Evolutionary conservation across 1,284 basidiomycete species (phyloP).

Genomic region (Ganoderma multipileum): DNA sequence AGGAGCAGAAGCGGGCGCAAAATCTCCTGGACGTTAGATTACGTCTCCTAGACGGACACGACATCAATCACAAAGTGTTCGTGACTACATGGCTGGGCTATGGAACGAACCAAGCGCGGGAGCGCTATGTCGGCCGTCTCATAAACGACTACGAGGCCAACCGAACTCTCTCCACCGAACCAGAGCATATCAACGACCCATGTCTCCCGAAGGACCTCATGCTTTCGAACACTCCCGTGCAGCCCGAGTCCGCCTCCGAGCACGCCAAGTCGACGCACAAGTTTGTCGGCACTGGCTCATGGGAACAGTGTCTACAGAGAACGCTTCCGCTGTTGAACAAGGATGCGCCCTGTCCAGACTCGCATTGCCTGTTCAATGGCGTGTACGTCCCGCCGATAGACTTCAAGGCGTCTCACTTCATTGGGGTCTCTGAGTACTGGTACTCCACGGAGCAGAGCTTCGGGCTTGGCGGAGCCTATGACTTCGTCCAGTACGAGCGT

Average conservation of each 20-base stretch:
- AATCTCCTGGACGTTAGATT: conserved; percentile 85
- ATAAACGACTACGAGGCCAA: conserved; percentile 61
- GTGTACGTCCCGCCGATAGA: conserved; percentile 92
- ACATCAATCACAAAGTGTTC: conserved; percentile 92
- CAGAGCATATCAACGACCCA: conserved; percentile 73
- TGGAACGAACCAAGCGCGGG: conserved; percentile 95
- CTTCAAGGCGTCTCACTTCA: conserved; percentile 91
- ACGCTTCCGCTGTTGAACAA: conserved; percentile 89
- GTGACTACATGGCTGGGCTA: conserved; percentile 99
- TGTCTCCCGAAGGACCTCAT: conserved; percentile 86
- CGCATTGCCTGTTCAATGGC: conserved; percentile 97
- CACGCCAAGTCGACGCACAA: conserved; percentile 60
- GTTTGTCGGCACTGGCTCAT: conserved; percentile 91
- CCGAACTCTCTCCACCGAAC: conserved; percentile 35
- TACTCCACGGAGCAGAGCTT: conserved; percentile 98
- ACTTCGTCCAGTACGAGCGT: conserved; percentile 95
- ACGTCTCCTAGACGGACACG: conserved; percentile 84
- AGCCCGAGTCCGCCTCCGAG: conserved; percentile 46
- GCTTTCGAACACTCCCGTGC: conserved; percentile 59
- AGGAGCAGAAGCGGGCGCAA: conserved; percentile 60
- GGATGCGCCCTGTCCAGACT: conserved; percentile 80
- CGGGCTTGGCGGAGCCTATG: conserved; percentile 92
- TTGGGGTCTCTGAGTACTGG: conserved; percentile 99
- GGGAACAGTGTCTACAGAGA: conserved; percentile 80
- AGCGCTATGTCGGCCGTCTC: conserved; percentile 83